Evolutionary conservation across 2,329 filamentous ascomycete species (phyloP), one percentile per base, ranked within the genome.

Genomic region (Sporothrix euskadiensis): DNA sequence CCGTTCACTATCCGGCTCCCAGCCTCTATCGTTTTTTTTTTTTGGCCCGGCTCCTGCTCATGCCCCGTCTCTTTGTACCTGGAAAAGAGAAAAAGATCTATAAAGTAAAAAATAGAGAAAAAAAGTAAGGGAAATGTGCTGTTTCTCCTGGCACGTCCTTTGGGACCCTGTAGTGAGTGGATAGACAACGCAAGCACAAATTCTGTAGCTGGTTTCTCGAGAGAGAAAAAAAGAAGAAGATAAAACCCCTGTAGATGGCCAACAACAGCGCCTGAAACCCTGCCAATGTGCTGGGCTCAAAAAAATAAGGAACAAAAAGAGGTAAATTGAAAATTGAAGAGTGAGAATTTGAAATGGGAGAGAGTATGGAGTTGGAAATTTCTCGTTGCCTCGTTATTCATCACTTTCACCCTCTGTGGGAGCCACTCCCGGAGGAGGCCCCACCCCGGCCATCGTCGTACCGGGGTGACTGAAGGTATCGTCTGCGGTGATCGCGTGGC

Each of bases 401-500:
- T 59, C 56, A 19, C 44, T 26, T 61, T 72, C 41, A 69, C n/a
- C 68, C 26, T 56, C 44, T 35, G 35, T 47, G 52, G n/a, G 26
- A 54, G 32, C 56, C 49, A 44, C 71, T 41, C 26, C 71, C 66
- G 7, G 44, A 35, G 7, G 54, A 26, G 14, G 65, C 56, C 8
- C 69, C 39, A 14, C 75, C 72, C 19, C 74, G 71, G 39, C 72
- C 73, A 39, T 76, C 77, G 63, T 78, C 77, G 57, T 77, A 77
- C 14, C 78, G 76, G 26, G 78, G 77, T 7, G 75, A 76, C 68
- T 81, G 78, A 71, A 80, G 78, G 73, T 84, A 81, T 73, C 83
- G 79, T 71, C 86, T 80, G 26, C 86, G 82, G 68, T 83, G 79
- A 72, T 89, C 86, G 63, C 84, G 81, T 10, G 81, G 79, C 56